Evolutionary conservation across 108 stramenopile species (phyloP).

Genomic region (Poteriospumella lacustris): DNA sequence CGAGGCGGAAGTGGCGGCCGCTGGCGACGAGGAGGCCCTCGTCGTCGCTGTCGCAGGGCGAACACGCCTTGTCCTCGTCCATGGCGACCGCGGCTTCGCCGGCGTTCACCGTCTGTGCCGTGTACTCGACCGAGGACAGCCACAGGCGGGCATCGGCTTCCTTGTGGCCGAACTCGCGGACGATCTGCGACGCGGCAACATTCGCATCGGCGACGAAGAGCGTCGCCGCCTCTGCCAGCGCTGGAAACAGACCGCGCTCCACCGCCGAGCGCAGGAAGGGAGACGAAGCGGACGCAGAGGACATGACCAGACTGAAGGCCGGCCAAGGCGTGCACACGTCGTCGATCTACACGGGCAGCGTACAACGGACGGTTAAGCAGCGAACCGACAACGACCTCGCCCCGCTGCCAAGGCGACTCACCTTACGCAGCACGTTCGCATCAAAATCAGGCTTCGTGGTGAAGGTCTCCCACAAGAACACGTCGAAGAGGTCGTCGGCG

Average conservation of each 20-base stretch:
- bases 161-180: neutral
- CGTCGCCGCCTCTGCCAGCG: neutral
- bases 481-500: neutral
- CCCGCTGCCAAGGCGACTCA: neutral
- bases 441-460: neutral
- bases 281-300: neutral
- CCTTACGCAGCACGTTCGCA: neutral
- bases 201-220: neutral
- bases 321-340: neutral
- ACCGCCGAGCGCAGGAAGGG: neutral
- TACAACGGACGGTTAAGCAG: neutral
- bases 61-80: too few species aligned
- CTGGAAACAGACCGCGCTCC: neutral
- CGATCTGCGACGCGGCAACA: neutral
- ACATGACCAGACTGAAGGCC: neutral
- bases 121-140: neutral
- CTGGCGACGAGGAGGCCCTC: too few species aligned
- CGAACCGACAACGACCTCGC: neutral
- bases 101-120: neutral
- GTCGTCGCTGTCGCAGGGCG: too few species aligned
- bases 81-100: too few species aligned
- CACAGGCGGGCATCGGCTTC: neutral
- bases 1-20: too few species aligned
- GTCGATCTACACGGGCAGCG: neutral
- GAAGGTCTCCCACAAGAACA: slow-evolving; percentile 5